Conservation (phyloP, 257 asterid species). For the Cruciata laevipes region DNA sequence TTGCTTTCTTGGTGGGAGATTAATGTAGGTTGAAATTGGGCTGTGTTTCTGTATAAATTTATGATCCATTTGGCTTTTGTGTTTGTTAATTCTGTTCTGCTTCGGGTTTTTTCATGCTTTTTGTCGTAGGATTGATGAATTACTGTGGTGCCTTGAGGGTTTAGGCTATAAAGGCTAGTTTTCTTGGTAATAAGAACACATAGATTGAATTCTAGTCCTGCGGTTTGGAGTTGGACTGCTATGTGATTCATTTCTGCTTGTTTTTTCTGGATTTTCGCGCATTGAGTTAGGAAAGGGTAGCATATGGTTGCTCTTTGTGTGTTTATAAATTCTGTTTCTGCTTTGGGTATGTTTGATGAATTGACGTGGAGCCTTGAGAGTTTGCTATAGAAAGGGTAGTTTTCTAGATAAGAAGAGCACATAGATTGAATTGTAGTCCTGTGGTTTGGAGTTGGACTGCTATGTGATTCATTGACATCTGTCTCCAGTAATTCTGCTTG, state of each 20-base stretch:
- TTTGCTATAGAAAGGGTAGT: not conserved
- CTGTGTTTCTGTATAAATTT: constrained; percentile 9
- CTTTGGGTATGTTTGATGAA: no score
- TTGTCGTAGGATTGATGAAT: not conserved
- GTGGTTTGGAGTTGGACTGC: constrained; percentile 1
- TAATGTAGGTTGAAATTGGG: constrained; percentile 21
- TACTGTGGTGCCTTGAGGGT: not conserved
- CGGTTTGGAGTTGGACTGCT: not conserved
- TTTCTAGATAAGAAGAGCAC: not conserved
- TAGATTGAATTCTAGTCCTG: not conserved
- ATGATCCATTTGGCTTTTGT: constrained; percentile 14
- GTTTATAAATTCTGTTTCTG: not conserved
- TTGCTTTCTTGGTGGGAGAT: constrained; percentile 8
- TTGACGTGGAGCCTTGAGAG: no score
- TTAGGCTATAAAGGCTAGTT: not conserved
- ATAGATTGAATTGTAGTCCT: not conserved
- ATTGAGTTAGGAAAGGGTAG: not conserved
- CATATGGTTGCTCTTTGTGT: no score
- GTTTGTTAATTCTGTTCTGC: not conserved
- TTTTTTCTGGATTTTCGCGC: not conserved
- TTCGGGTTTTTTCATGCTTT: not conserved
- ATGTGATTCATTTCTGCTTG: not conserved
- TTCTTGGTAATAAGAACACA: not conserved
- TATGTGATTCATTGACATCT: not conserved
- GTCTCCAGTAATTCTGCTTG: not conserved